These are phyloP conservation scores for Ogataea polymorpha DNA, from an alignment of 805 yeast species.

Conservation along the genomic window DNA sequence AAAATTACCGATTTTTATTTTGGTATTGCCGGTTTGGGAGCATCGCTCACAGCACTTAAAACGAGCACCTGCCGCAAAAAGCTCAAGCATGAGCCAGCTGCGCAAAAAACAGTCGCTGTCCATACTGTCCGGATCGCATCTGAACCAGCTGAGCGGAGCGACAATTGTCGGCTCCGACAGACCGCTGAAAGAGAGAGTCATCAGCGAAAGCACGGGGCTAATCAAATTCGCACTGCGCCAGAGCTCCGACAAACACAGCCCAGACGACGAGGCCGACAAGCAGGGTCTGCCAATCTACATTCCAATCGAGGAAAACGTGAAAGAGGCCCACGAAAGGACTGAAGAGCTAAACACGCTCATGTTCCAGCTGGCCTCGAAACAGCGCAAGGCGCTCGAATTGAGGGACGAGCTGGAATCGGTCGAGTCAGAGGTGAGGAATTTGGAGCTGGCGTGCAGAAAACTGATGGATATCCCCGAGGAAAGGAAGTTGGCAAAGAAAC, in stretches of 20 bases:
- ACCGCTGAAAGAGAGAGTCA: slow-evolving; percentile 38
- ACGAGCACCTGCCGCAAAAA: neutral
- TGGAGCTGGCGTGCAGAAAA: slow-evolving; percentile 34
- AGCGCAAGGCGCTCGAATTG: slow-evolving; percentile 48
- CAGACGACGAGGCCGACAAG: slow-evolving; percentile 4
- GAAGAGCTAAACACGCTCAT: slow-evolving; percentile 25
- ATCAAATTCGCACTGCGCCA: slow-evolving; percentile 40
- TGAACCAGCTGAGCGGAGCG: slow-evolving; percentile 23
- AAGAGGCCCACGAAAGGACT: neutral
- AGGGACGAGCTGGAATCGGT: slow-evolving; percentile 42
- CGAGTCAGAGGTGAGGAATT: slow-evolving; percentile 35
- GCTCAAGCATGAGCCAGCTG: slow-evolving; percentile 9
- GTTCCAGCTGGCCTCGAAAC: slow-evolving; percentile 47
- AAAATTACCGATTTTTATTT: slow-evolving; percentile 1
- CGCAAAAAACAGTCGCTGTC: slow-evolving; percentile 34
- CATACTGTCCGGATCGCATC: slow-evolving; percentile 27
- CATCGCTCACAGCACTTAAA: slow-evolving; percentile 6
- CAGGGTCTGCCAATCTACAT: slow-evolving; percentile 36
- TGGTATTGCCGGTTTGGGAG: slow-evolving; percentile 10
- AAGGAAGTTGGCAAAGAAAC: slow-evolving; percentile 7
- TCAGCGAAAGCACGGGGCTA: slow-evolving; percentile 51
- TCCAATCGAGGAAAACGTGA: slow-evolving; percentile 26
- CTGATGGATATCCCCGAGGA: slow-evolving; percentile 5
- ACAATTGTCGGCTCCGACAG: slow-evolving; percentile 11
- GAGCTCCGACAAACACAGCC: slow-evolving; percentile 3